Conservation (phyloP, 2,329 filamentous ascomycete species). For the Penicillium decumbens region DNA sequence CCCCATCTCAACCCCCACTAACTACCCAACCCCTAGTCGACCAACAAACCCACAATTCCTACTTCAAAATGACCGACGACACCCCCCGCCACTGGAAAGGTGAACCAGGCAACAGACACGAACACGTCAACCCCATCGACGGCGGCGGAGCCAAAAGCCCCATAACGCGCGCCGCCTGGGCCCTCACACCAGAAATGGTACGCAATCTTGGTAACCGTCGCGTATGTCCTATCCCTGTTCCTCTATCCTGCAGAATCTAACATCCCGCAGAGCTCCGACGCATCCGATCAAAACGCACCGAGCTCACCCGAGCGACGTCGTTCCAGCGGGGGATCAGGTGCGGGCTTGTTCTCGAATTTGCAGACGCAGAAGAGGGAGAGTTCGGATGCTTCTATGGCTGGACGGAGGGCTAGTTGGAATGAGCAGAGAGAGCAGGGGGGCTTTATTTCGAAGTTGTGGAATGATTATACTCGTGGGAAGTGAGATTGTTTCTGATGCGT, state of each 20-base stretch:
- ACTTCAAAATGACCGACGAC: slow-evolving; percentile 22
- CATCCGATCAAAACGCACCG: slow-evolving; percentile 21
- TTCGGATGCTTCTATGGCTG: slow-evolving; percentile 32
- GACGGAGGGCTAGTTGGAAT: slow-evolving; percentile 42
- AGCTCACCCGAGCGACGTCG: slow-evolving; percentile 25
- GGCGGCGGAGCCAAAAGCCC: slow-evolving; percentile 29
- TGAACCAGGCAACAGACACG: slow-evolving; percentile 30
- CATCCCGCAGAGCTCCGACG: slow-evolving; percentile 23
- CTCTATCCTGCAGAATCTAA: background rate
- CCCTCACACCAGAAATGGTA: slow-evolving; percentile 16
- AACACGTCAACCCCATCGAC: slow-evolving; percentile 37
- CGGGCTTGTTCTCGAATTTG: slow-evolving; percentile 31
- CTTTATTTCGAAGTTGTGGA: slow-evolving; percentile 40
- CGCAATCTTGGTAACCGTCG: slow-evolving; percentile 17
- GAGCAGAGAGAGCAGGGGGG: slow-evolving; percentile 42
- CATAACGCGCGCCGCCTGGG: slow-evolving; percentile 20
- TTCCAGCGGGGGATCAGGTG: slow-evolving; percentile 21
- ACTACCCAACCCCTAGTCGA: background rate
- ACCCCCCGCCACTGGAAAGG: slow-evolving; percentile 36
- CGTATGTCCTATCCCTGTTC: slow-evolving; percentile 15
- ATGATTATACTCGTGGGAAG: slow-evolving; percentile 36
- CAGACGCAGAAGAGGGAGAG: slow-evolving; percentile 44
- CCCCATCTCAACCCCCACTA: background rate
- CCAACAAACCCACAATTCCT: background rate
- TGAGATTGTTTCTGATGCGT: too few relatives aligned